Evolutionary conservation across 2,329 filamentous ascomycete genomes (phyloP).

Genomic region (Cladosporium austrohemisphaericum): DNA sequence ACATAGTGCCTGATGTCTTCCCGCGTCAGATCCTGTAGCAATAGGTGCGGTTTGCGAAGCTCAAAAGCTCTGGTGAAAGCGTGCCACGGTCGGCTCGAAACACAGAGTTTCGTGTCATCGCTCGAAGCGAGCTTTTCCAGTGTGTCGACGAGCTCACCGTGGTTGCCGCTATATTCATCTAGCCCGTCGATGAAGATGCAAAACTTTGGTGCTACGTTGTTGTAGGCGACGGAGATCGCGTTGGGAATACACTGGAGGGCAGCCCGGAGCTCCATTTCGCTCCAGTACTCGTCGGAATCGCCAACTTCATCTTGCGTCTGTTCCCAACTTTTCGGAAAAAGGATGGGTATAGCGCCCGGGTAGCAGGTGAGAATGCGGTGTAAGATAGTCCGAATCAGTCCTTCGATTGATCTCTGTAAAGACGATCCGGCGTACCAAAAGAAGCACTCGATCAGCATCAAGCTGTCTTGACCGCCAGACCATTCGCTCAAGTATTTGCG

Average conservation of each 20-base stretch:
- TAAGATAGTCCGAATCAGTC: background rate
- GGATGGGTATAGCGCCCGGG: background rate
- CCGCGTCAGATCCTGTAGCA: background rate
- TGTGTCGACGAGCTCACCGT: background rate
- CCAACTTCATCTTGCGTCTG: no score
- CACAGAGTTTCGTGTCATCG: background rate
- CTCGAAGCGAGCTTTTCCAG: background rate
- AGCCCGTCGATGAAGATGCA: background rate
- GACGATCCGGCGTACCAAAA: constrained; percentile 1
- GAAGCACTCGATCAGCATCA: background rate
- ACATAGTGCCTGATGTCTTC: background rate
- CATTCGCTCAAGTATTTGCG: background rate
- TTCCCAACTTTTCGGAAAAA: background rate
- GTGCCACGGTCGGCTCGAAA: background rate
- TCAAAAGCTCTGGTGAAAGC: background rate
- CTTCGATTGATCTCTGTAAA: background rate
- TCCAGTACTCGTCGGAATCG: no score
- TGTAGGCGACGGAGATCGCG: no score
- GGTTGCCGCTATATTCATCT: background rate
- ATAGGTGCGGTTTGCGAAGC: background rate
- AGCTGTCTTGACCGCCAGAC: background rate
- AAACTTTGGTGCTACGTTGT: no score
- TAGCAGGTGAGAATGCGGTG: background rate
- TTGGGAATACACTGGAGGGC: no score
- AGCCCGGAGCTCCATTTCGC: no score